Evolutionary conservation across 176 grass and related monocot species (phyloP), one percentile per base, ranked within the genome.

Genomic region (Eragrostis curvula): DNA sequence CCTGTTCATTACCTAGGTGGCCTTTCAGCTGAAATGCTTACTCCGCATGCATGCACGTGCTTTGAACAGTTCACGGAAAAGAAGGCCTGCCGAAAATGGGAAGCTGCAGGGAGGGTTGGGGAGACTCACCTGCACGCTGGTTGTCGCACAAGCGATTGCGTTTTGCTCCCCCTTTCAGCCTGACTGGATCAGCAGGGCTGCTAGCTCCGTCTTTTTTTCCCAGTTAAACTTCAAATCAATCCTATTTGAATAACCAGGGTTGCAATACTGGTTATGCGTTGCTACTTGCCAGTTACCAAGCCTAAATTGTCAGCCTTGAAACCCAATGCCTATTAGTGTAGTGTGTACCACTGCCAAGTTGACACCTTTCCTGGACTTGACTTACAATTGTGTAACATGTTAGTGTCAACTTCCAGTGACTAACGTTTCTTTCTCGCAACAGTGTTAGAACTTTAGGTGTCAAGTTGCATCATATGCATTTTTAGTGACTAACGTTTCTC

Each of bases 381-480:
- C 5, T 13, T 28, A 61, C 24, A 28, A 61, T 25, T 58, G n/a
- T 70, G 14, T 75, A 59, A 27, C 74, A 47, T 21, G 2, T 16
- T 74, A 73, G 11, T 81, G 23, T 68, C 45, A 58, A 41, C 48
- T 50, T 87, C 42, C 9, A 69, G n/a, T 21, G 16, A 43, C 72
- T 30, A 53, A 5, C 12, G 30, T 62, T 82, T 16, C 18, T 49
- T 18, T 72, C 27, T 72, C 65, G 59, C 6, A 28, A 50, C 16
- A 71, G 25, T 51, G 39, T 62, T 10, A 39, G 6, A 41, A 10
- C 17, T 75, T 84, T 61, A 16, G 21, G 75, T 27, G 44, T 79
- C 49, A 40, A 61, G 43, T 77, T 77, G 27, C n/a, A 20, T 48
- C 49, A 21, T 70, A 28, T 74, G n/a, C 29, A 53, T 60, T 84